phyloP scores from a whole-genome alignment of 768 basidiomycete species.

The Tremella mesenterica region DNA sequence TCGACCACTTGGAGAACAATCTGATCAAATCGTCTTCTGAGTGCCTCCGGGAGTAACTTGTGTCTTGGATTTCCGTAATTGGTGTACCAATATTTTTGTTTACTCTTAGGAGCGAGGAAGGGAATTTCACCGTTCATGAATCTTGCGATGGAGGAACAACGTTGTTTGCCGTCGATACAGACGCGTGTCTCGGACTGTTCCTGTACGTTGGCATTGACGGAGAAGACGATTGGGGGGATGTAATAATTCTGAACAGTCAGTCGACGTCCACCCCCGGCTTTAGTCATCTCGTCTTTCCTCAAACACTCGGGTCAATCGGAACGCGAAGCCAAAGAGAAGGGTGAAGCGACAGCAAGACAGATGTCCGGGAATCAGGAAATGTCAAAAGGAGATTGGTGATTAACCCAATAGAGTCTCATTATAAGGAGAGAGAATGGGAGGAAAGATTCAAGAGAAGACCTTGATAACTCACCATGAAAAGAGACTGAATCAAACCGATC shows the following conservation, averaged over 20 bases:
- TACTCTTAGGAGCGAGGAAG: conserved; percentile 19
- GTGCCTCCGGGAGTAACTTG: conserved; percentile 14
- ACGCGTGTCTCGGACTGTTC: conserved; percentile 8
- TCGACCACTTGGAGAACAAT: conserved; percentile 49
- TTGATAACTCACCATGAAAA: conserved; percentile 33
- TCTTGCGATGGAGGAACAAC: conserved; percentile 23
- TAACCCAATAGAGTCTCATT: not conserved
- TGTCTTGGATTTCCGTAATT: conserved; percentile 2
- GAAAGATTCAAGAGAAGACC: no score
- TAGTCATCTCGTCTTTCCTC: no score
- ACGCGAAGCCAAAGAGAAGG: no score
- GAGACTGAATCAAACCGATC: conserved; percentile 30
- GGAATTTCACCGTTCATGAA: conserved; percentile 37
- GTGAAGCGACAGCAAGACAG: no score
- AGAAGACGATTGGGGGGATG: conserved; percentile 33
- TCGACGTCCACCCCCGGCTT: not conserved
- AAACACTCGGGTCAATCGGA: no score
- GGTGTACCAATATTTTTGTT: conserved; percentile 20
- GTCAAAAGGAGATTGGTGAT: not conserved
- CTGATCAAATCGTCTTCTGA: conserved; percentile 25
- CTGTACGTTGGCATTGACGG: conserved; percentile 3
- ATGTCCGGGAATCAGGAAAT: not conserved
- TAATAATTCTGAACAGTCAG: conserved; percentile 27
- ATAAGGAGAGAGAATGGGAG: not conserved
- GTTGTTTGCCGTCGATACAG: conserved; percentile 40